Percentiles rank a stretch among this genome's conserved stretches.
phyloP scores from a whole-genome alignment of 305 asterid genomes.

The Fraxinus nigra region DNA sequence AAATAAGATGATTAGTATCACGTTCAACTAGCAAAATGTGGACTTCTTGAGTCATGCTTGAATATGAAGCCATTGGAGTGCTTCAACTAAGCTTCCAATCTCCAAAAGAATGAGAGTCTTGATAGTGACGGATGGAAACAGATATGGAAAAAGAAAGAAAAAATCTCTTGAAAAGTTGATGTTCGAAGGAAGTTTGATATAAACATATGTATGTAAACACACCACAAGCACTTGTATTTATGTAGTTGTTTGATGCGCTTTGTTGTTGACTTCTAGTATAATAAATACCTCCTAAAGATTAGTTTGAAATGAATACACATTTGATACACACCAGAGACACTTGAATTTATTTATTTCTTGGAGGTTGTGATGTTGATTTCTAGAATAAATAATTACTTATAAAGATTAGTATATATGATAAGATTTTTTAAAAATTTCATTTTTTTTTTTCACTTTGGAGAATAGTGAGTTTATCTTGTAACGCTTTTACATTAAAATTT shows the following conservation, averaged over 20 bases:
- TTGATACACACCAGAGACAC: neutral
- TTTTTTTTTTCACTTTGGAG: neutral
- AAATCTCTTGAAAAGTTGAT: neutral
- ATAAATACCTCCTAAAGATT: neutral
- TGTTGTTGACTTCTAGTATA: neutral
- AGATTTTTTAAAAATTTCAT: neutral
- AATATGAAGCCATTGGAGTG: neutral
- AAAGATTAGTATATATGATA: neutral
- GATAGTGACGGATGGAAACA: neutral
- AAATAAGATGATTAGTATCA: neutral
- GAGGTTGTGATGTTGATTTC: neutral
- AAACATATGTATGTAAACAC: too few relatives aligned
- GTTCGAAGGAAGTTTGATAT: neutral
- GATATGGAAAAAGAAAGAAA: neutral
- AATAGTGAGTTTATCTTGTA: neutral
- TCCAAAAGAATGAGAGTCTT: neutral
- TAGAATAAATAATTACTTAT: neutral
- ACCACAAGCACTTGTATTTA: neutral
- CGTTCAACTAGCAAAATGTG: neutral
- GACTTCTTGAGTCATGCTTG: neutral
- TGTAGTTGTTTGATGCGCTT: neutral
- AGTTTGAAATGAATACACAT: neutral
- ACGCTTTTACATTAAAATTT: neutral
- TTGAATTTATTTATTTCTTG: neutral
- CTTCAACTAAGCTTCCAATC: neutral